A percentile compares a stretch with the other conserved stretches of the same genome.
Conservation (phyloP, 345 rosid genomes). For the Eutrema japonicum region DNA sequence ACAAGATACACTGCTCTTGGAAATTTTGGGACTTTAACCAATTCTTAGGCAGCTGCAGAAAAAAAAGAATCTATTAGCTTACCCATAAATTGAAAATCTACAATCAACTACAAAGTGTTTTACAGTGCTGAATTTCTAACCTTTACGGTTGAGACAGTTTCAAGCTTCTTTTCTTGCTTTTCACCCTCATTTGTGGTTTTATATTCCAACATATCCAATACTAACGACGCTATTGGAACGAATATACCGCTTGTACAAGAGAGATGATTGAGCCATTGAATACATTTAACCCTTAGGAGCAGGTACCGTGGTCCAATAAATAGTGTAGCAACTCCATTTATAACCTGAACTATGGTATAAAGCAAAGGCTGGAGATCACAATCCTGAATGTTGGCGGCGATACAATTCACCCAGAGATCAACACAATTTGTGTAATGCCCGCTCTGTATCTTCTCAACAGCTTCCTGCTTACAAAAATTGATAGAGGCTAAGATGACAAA, state of each 20-base stretch:
- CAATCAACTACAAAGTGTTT: background rate
- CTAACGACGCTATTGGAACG: conserved; percentile 71
- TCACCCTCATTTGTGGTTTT: conserved; percentile 62
- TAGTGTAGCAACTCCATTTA: conserved; percentile 75
- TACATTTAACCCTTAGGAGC: conserved; percentile 79
- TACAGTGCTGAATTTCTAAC: conserved; percentile 44
- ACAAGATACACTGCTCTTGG: conserved; percentile 66
- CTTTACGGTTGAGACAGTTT: conserved; percentile 66
- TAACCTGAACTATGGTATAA: conserved; percentile 65
- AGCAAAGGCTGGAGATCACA: conserved; percentile 73
- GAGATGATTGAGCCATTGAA: conserved; percentile 82
- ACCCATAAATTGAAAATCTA: conserved; percentile 9
- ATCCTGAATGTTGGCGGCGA: conserved; percentile 57
- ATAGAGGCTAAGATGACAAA: conserved; percentile 36
- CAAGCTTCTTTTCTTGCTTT: conserved; percentile 58
- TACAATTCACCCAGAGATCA: conserved; percentile 88
- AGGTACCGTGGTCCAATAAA: conserved; percentile 92
- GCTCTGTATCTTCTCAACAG: conserved; percentile 77
- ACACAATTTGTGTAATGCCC: conserved; percentile 76
- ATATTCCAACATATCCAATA: conserved; percentile 79
- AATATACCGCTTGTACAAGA: conserved; percentile 74
- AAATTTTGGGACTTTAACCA: conserved; percentile 86
- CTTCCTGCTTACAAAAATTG: conserved; percentile 65
- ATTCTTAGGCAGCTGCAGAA: conserved; percentile 81
- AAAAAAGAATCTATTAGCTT: conserved; percentile 13